Evolutionary conservation across 2,329 filamentous ascomycete species (phyloP), one percentile per base, ranked within the genome.

Genomic region (Ustulina deusta): DNA sequence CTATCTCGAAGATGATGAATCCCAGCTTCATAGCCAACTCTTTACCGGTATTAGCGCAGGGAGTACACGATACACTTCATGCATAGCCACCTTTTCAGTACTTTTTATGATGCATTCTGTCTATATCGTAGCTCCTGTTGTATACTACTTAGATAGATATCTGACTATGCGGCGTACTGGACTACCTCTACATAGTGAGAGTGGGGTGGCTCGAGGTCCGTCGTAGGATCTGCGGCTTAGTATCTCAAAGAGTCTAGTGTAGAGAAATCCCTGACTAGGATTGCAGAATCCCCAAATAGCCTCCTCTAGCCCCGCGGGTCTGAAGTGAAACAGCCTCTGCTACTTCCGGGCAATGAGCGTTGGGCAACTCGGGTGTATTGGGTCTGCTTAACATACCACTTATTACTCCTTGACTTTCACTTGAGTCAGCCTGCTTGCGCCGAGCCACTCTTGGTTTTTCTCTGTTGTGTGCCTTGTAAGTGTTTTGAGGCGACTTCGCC

Each of bases 371-470:
- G 57, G 51, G 13, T 29, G 25, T 20, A 29, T 56, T 25, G 13
- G 11, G 22, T 36, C 44, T 15, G 51, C 61, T 61, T 51, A 42
- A 36, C 51, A 65, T 52, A 36, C 44, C 44, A 65, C 34, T 48
- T 38, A 59, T 61, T 65, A 56, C 40, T 65, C 46, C 36, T n/a
- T 38, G 22, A 40, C 40, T 61, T 57, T 65, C 52, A 57, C 51
- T 34, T 25, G 49, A 65, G 56, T 27, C 34, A 32, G 42, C 22
- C 42, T 65, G 32, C 54, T 59, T 42, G 49, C 52, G 48, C 58
- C 49, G 29, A 63, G 54, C 42, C 42, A 57, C 48, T 63, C 22
- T 56, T 46, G 32, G 61, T 56, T 42, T 51, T 36, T 56, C 57
- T 29, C 25, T 27, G 64, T 7, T 38, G 7, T 34, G 66, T 32